These are phyloP conservation scores for Testicularia cyperi DNA, from an alignment of 1,284 basidiomycete genomes.

Conservation along the genomic window DNA sequence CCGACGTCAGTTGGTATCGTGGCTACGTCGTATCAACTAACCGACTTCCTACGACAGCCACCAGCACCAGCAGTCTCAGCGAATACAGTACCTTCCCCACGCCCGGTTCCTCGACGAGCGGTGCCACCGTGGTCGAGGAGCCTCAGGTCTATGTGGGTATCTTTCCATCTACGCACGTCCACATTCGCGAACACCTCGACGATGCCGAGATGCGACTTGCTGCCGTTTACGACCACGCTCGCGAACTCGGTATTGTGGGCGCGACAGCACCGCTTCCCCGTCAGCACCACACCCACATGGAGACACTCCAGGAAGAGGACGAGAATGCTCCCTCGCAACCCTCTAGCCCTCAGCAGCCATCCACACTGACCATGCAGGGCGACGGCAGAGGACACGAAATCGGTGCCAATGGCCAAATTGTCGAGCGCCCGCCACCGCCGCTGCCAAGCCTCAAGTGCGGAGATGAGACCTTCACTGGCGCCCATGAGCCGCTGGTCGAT, in stretches of 20 bases:
- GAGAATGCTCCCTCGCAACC: conserved; percentile 29
- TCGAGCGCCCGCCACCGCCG: conserved; percentile 72
- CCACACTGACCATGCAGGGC: conserved; percentile 5
- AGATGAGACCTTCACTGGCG: conserved; percentile 48
- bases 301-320: conserved; percentile 40
- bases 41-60: conserved; percentile 26
- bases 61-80: conserved; percentile 61
- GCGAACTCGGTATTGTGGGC: conserved; percentile 43
- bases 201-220: conserved; percentile 84
- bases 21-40: conserved; percentile 75
- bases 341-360: conserved; percentile 21
- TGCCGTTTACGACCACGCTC: conserved; percentile 64
- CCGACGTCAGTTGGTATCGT: conserved; percentile 57
- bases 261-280: conserved; percentile 28
- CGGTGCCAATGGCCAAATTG: conserved; percentile 28
- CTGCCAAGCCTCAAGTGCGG: conserved; percentile 77
- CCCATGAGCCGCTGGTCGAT: conserved; percentile 81
- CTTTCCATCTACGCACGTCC: conserved; percentile 87
- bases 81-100: conserved; percentile 44
- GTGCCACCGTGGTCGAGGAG: conserved; percentile 58
- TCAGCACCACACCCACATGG: conserved; percentile 28
- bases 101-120: conserved; percentile 5
- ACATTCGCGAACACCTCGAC: conserved; percentile 81
- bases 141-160: conserved; percentile 90
- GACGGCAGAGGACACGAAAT: conserved; percentile 13